Percentiles rank a stretch among this genome's conserved stretches.
phyloP scores from a whole-genome alignment of 495 filamentous ascomycete genomes.

The Aspergillus ellipticus region DNA sequence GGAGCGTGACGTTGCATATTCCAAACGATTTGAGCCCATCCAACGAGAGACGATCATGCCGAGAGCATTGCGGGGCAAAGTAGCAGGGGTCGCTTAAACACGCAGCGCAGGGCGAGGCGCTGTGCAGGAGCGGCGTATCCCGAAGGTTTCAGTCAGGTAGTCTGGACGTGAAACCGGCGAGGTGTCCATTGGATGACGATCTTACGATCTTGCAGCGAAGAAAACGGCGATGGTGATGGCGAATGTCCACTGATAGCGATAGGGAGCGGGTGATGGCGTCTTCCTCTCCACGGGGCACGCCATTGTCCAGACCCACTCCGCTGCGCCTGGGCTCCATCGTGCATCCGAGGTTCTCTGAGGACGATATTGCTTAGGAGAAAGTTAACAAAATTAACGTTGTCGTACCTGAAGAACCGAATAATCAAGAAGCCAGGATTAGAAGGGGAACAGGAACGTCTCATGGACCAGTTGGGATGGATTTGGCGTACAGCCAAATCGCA shows the following conservation, averaged over 20 bases:
- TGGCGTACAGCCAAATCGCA: no score
- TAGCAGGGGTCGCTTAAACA: not conserved
- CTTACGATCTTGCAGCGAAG: not conserved
- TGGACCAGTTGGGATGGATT: no score
- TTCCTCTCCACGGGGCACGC: constrained; percentile 13
- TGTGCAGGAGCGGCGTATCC: not conserved
- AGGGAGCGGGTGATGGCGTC: constrained; percentile 12
- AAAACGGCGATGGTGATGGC: not conserved
- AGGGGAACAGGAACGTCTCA: no score
- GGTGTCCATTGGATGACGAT: not conserved
- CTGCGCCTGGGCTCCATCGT: not conserved
- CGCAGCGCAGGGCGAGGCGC: not conserved
- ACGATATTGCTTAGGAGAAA: no score
- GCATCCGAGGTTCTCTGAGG: not conserved
- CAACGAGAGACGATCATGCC: not conserved
- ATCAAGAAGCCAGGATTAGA: no score
- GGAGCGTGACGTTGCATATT: not conserved
- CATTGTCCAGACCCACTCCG: constrained; percentile 15
- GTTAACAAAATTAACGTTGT: no score
- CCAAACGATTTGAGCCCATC: not conserved
- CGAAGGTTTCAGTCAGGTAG: not conserved
- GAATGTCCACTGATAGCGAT: not conserved
- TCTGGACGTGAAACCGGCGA: not conserved
- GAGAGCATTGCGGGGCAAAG: not conserved
- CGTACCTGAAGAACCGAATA: no score